Conservation (phyloP, 2,329 filamentous ascomycete species). For the Byssochlamys sp. region DNA sequence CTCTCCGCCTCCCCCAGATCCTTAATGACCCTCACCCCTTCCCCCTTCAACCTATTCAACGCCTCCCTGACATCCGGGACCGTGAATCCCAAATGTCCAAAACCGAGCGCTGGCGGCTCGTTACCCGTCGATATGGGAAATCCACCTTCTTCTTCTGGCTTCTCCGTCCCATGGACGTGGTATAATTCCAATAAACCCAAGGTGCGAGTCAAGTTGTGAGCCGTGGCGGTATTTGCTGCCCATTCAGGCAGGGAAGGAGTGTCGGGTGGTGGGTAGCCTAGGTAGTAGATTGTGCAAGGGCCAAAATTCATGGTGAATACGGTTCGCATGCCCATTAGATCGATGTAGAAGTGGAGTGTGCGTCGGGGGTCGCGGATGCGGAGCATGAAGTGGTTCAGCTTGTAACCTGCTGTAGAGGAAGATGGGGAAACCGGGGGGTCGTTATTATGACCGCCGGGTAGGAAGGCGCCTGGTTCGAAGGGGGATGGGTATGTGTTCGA, state of each 20-base stretch:
- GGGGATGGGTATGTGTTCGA: background rate
- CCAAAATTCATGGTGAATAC: conserved; percentile 32
- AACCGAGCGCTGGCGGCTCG: conserved; percentile 25
- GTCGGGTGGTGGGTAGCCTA: conserved; percentile 26
- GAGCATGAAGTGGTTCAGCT: conserved; percentile 31
- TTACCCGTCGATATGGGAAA: conserved; percentile 22
- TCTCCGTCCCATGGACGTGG: conserved; percentile 28
- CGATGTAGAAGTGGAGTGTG: conserved; percentile 29
- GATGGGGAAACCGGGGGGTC: conserved; percentile 4
- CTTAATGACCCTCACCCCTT: conserved; percentile 27
- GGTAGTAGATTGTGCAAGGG: conserved; percentile 33
- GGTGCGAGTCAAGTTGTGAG: conserved; percentile 19
- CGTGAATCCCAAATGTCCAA: conserved; percentile 31
- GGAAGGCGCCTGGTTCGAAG: background rate
- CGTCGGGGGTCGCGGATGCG: conserved; percentile 25
- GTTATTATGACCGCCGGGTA: background rate
- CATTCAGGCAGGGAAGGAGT: conserved; percentile 18
- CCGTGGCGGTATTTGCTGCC: conserved; percentile 17
- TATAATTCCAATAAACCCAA: conserved; percentile 28
- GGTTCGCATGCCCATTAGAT: conserved; percentile 31
- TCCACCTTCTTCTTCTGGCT: conserved; percentile 7
- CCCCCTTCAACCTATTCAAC: conserved; percentile 18
- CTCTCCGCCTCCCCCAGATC: conserved; percentile 22
- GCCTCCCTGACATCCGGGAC: conserved; percentile 27
- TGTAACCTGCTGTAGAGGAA: conserved; percentile 22